A percentile compares a stretch with the other conserved stretches of the same genome.
Conservation (phyloP, 768 basidiomycete species). For the Termitomyces sp. region DNA sequence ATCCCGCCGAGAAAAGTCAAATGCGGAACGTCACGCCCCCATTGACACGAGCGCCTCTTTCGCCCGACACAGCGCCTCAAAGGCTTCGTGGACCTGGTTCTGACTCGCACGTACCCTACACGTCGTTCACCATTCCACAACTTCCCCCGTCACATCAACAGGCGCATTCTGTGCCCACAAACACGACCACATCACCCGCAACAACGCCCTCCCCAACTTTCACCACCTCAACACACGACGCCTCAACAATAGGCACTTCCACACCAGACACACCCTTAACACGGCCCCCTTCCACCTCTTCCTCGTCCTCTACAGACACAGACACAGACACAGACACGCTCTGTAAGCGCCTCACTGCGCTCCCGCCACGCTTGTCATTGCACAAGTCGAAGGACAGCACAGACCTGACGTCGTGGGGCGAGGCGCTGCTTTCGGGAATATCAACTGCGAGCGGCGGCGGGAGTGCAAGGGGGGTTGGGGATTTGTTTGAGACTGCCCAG, state of each 20-base stretch:
- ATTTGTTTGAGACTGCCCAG: conserved; percentile 10
- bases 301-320: neutral
- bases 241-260: neutral
- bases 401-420: conserved; percentile 49
- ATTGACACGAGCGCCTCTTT: neutral
- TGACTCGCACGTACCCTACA: neutral
- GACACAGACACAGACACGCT: conserved; percentile 1
- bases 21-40: neutral
- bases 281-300: neutral
- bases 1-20: neutral
- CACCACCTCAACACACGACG: neutral
- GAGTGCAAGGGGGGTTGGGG: neutral
- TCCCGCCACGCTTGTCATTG: conserved; percentile 52
- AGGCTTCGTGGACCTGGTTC: neutral
- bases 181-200: neutral
- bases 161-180: neutral
- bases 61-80: neutral
- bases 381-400: conserved; percentile 36
- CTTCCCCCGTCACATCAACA: neutral
- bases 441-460: neutral
- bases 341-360: conserved; percentile 21
- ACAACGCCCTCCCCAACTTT: neutral
- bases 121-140: neutral
- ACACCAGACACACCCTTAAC: neutral
- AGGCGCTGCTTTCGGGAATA: conserved; percentile 44